Evolutionary conservation across 345 rosid genomes (phyloP).

Genomic region (Litchi chinensis): DNA sequence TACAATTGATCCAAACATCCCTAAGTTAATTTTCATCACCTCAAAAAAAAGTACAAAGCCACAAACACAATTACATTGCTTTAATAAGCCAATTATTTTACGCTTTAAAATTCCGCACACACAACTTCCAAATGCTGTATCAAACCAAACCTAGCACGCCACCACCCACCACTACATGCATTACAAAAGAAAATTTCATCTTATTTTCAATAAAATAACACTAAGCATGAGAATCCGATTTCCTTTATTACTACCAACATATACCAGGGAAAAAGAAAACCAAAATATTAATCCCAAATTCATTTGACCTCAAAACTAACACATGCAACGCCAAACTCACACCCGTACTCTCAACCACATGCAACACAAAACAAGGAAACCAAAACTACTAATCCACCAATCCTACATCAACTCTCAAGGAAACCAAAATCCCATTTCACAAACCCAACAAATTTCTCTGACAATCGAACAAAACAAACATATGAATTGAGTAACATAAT

Average conservation of each 20-base stretch:
- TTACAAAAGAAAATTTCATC: not conserved
- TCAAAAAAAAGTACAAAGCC: not conserved
- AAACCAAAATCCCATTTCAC: not conserved
- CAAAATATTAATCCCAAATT: not conserved
- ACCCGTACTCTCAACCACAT: not conserved
- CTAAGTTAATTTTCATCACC: not conserved
- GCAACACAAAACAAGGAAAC: not conserved
- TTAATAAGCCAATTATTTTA: not conserved
- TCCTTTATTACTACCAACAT: not conserved
- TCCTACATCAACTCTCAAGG: not conserved
- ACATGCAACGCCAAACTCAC: not conserved
- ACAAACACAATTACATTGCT: not conserved
- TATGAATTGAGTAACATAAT: too few species aligned
- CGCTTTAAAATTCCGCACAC: not conserved
- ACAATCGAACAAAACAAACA: too few species aligned
- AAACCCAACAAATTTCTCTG: too few species aligned
- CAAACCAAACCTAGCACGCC: not conserved
- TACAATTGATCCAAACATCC: not conserved
- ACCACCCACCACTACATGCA: not conserved
- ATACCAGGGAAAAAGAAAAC: not conserved
- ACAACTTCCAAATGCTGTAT: not conserved
- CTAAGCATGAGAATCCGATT: not conserved
- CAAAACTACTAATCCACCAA: not conserved
- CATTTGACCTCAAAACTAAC: not conserved
- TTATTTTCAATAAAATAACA: not conserved